Conservation (phyloP, 805 yeast genomes). For the Wickerhamiella sorbophila region DNA sequence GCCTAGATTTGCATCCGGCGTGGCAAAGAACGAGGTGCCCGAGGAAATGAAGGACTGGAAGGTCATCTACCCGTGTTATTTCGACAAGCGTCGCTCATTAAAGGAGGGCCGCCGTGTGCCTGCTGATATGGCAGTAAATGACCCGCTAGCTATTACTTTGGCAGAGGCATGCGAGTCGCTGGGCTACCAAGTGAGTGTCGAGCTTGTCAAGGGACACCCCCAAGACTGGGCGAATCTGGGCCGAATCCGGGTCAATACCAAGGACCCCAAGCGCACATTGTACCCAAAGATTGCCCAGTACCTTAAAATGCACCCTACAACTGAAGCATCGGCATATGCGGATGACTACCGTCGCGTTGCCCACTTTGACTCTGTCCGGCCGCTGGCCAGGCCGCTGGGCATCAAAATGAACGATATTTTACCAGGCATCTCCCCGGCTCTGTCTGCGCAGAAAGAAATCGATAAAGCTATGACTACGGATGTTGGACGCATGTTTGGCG, state of each 20-base stretch:
- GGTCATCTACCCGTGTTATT: constrained; percentile 80
- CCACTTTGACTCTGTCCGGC: constrained; percentile 26
- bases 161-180: constrained; percentile 47
- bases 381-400: constrained; percentile 67
- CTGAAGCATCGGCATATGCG: constrained; percentile 37
- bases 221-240: constrained; percentile 97
- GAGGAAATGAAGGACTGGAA: constrained; percentile 53
- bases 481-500: constrained; percentile 10
- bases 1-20: background rate
- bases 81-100: constrained; percentile 62
- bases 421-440: constrained; percentile 71
- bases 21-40: constrained; percentile 35
- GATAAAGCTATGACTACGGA: constrained; percentile 25
- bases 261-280: constrained; percentile 47
- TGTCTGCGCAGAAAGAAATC: constrained; percentile 74
- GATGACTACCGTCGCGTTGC: constrained; percentile 15
- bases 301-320: constrained; percentile 54
- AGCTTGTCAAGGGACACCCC: constrained; percentile 76
- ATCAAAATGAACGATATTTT: constrained; percentile 74
- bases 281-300: constrained; percentile 46
- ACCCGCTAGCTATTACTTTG: constrained; percentile 75
- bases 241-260: constrained; percentile 60
- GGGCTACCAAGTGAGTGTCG: constrained; percentile 25
- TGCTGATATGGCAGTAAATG: constrained; percentile 51
- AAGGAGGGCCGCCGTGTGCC: constrained; percentile 76